Conservation (phyloP, 805 yeast genomes). For the Sporopachydermia lactativora region DNA sequence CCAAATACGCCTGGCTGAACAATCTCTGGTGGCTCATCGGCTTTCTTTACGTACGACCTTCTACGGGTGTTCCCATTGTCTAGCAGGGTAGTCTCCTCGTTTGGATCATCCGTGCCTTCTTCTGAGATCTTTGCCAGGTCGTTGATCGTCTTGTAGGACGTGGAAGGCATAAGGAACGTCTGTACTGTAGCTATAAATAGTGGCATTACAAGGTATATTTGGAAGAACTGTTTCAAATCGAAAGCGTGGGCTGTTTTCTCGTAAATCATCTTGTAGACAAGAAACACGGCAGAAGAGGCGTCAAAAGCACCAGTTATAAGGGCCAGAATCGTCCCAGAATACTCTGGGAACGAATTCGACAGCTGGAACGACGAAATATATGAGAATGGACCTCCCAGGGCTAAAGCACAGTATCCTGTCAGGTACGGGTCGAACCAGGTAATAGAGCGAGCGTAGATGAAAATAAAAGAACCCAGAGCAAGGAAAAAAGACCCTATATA, state of each 20-base stretch:
- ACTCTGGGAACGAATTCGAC: slow-evolving; percentile 73
- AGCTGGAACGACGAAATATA: slow-evolving; percentile 84
- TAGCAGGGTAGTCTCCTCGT: neutral
- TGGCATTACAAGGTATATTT: slow-evolving; percentile 59
- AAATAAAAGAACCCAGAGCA: slow-evolving; percentile 35
- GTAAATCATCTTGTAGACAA: slow-evolving; percentile 56
- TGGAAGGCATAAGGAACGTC: slow-evolving; percentile 62
- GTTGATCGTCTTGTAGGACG: slow-evolving; percentile 57
- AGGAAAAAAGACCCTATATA: slow-evolving; percentile 54
- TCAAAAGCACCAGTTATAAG: slow-evolving; percentile 89
- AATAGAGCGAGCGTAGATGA: slow-evolving; percentile 27
- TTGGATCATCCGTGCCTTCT: slow-evolving; percentile 14
- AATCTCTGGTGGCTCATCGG: slow-evolving; percentile 1
- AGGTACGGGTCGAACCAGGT: slow-evolving; percentile 47
- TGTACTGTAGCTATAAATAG: slow-evolving; percentile 64
- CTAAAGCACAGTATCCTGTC: slow-evolving; percentile 59
- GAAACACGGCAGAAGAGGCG: slow-evolving; percentile 74
- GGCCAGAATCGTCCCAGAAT: slow-evolving; percentile 72
- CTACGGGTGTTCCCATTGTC: neutral
- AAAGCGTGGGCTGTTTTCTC: slow-evolving; percentile 24
- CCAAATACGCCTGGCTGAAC: slow-evolving; percentile 50
- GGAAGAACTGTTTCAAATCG: slow-evolving; percentile 46
- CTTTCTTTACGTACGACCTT: slow-evolving; percentile 4
- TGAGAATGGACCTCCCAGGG: slow-evolving; percentile 89
- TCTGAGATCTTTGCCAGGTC: slow-evolving; percentile 44